Evolutionary conservation across 305 asterid genomes (phyloP).

Genomic region (Nicotiana rustica): DNA sequence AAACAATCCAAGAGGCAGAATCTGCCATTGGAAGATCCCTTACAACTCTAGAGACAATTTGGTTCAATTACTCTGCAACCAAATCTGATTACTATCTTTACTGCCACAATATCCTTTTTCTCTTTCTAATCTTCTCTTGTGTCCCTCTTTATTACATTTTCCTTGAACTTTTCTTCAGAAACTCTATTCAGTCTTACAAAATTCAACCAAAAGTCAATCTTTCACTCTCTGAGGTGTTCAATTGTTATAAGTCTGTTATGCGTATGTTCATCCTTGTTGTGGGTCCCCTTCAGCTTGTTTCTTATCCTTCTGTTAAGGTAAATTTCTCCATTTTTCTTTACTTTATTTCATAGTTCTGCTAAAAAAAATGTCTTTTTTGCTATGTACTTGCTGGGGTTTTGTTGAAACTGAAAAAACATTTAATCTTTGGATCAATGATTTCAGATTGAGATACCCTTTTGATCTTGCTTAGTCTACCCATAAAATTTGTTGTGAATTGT

Average conservation of each 20-base stretch:
- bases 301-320: constrained; percentile 86
- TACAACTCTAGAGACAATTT: constrained; percentile 69
- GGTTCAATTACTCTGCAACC: constrained; percentile 84
- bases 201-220: constrained; percentile 85
- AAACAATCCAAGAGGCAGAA: constrained; percentile 78
- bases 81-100: constrained; percentile 87
- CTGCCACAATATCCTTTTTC: constrained; percentile 87
- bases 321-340: background rate
- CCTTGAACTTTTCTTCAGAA: constrained; percentile 60
- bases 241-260: constrained; percentile 87
- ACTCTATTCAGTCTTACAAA: constrained; percentile 57
- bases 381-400: constrained; percentile 21
- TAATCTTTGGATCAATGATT: background rate
- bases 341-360: background rate
- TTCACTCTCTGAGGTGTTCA: constrained; percentile 58
- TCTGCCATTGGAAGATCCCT: constrained; percentile 76
- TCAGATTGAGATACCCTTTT: background rate
- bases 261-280: constrained; percentile 80
- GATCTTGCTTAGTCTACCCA: background rate
- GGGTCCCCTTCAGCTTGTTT: constrained; percentile 90
- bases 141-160: constrained; percentile 75
- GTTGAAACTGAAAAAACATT: background rate
- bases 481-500: constrained; percentile 4
- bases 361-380: background rate
- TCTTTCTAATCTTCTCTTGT: constrained; percentile 73